Evolutionary conservation across 768 basidiomycete genomes (phyloP), one percentile per base, ranked within the genome.

Genomic region (Rhizopogon vesiculosus): DNA sequence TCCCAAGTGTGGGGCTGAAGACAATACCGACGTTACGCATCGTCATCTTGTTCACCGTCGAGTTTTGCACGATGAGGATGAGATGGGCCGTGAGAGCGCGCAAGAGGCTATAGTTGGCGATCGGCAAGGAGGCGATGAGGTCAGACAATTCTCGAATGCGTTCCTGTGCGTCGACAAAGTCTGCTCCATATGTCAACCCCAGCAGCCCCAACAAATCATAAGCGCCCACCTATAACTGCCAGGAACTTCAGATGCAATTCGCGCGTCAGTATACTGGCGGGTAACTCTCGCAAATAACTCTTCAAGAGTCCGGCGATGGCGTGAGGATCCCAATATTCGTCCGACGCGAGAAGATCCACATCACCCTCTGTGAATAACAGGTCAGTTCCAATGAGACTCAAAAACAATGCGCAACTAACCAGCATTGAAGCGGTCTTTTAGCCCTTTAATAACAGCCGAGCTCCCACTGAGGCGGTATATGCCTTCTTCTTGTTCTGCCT

Each of bases 11-110:
- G 2, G 97, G 97, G 61, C 93, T 95, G 74, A 98, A 98, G 22
- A 98, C 96, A 57, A 99, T 98, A 16, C 96, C 95, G 28, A 99
- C 93, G 68, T 99, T 99, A 45, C 96, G 86, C 84, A 98, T 87
- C 42, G 90, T 95, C 97, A 99, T 99, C 78, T 95, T 98, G 84
- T 97, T 97, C 56, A 89, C 74, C 42, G 79, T 64, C 16, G 93
- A 83, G 67, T 98, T 94, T 70, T 93, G 88, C 44, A 98, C 93
- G 63, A 99, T 90, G 43, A 94, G 78, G 61, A 98, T 97, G 58
- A 99, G 78, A 71, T 99, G 96, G 25, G 95, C 93, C 2, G 89
- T 95, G 55, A 99, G 79, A 15, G 96, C 95, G 39, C 96, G 89
- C 56, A 98, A 84, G 18, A 98, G 78, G 56, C 87, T 93, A 71